Base-by-base conservation (phyloP, 768 basidiomycete species). In the Tylopilus balloui region DNA sequence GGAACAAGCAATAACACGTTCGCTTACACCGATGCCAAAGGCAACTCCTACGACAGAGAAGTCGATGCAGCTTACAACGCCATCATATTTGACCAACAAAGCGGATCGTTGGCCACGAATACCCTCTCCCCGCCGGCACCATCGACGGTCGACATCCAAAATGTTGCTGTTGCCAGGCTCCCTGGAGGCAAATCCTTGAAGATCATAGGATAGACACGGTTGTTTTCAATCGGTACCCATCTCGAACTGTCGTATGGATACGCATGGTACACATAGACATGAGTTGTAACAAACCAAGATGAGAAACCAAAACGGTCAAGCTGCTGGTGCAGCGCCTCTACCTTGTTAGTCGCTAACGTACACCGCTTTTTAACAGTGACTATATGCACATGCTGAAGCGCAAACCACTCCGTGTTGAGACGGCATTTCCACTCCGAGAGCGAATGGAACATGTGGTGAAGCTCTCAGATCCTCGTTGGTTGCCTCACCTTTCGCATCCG, bases 1-100 rank as follows among this genome's bases (percentile, higher is more conserved):
- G 86, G 86, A 24, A 85, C 83, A 6, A 86, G 72, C 66, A 78
- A 76, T 66, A 88, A 88, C 62, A 76, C 74, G 1, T 82, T 89
- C 66, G 65, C 62, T 28, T 91, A 88, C 60, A 54, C 63, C 11
- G 85, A 89, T 61, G 55, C 57, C 38, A 65, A 67, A 6, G 82
- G 80, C 42, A 83, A 88, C 64, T 85, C 84, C 0, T 90, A 75
- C 64, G 64, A 66, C 47, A 72, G 86, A 47, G 58, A 69, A 20
- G 86, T 90, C 46, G 71, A 79, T 51, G 82, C 84, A 3, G 77
- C 76, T 3, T 70, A 78, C 54, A 77, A 83, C 59, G 73, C 72
- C 58, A 84, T 90, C 58, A 78, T 79, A 5, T 69, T 77, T 32
- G 82, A 89, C 58, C 61, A 70, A 17, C 69, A 83, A 48, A 70